Percentiles rank a stretch among this genome's conserved stretches.
Evolutionary conservation across 768 basidiomycete genomes (phyloP).

Genomic region (Mycena vulgaris): DNA sequence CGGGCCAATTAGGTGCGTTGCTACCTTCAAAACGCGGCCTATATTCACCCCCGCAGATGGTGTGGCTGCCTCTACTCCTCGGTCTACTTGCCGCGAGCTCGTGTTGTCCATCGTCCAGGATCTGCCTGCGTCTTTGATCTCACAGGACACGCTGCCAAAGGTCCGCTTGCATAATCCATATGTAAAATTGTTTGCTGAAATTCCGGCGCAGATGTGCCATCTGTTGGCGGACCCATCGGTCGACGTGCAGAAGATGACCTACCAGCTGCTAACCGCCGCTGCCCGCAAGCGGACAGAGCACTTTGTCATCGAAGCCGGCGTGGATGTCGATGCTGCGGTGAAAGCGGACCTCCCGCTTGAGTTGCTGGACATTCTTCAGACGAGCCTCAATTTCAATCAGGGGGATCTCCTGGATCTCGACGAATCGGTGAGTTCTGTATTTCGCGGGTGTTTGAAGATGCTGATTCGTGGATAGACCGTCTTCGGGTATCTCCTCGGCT

Average conservation of each 20-base stretch:
- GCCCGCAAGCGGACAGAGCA: slow-evolving; percentile 84
- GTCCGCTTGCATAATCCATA: slow-evolving; percentile 51
- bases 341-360: slow-evolving; percentile 75
- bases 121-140: slow-evolving; percentile 73
- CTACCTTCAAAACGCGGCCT: slow-evolving; percentile 2
- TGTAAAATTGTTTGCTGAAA: slow-evolving; percentile 1
- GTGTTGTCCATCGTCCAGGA: slow-evolving; percentile 79
- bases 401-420: slow-evolving; percentile 52
- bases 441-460: not conserved
- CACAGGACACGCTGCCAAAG: slow-evolving; percentile 74
- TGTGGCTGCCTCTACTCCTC: slow-evolving; percentile 64
- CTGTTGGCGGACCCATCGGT: slow-evolving; percentile 75
- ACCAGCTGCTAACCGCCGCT: slow-evolving; percentile 78
- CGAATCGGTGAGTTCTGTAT: slow-evolving; percentile 51
- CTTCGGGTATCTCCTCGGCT: slow-evolving; percentile 83
- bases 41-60: slow-evolving; percentile 43
- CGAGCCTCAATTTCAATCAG: slow-evolving; percentile 58
- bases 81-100: slow-evolving; percentile 76
- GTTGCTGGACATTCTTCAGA: slow-evolving; percentile 74
- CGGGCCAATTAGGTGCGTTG: slow-evolving; percentile 66
- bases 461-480: slow-evolving; percentile 52
- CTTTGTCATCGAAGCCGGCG: slow-evolving; percentile 89
- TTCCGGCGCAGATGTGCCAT: slow-evolving; percentile 77
- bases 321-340: slow-evolving; percentile 74
- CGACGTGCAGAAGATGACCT: slow-evolving; percentile 84